Evolutionary conservation across 164 flowering plant genomes (phyloP), one percentile per base, ranked within the genome.

Genomic region (Cinnamomum chago): DNA sequence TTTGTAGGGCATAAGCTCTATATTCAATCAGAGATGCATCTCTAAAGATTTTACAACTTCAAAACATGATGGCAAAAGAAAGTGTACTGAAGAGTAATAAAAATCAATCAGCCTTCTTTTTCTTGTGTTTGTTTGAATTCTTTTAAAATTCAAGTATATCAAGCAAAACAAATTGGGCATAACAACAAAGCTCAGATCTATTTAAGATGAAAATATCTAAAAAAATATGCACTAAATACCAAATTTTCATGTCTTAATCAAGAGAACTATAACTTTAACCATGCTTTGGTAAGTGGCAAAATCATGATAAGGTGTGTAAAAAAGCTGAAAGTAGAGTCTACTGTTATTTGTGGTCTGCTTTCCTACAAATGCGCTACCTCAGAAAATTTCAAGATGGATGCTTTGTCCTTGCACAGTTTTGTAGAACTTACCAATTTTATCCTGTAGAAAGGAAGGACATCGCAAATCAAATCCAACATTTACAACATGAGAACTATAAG

Each of bases 371-470:
- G 70, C 18, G 66, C 72, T 65, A 78, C 73, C 74, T 72, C 71
- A 67, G 58, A 30, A 68, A 55, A 20, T 75, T 66, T 40, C 69
- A 71, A 73, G 30, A 73, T 67, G 40, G 69, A 68, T 75, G 67
- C 70, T 55, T 73, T 68, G 64, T 50, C 81, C 75, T 78, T 71
- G 74, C 60, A 60, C 58, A 79, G 75, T 71, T 78, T 62, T 50
- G 70, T 65, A 70, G 74, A 72, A 86, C 97, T 92, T 88, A 92
- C 98, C 97, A 81, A 94, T 92, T 92, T 92, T 92, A 85, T 92
- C 98, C 98, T 94, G 97, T 65, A 77, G 76, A 77, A 77, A 55
- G 47, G 11, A 77, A 73, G 50, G 75, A 73, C 10, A 73, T 24
- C 27, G 65, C 62, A 30, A 20, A 50, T 80, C 71, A 78, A 40